Evolutionary conservation across 768 basidiomycete species (phyloP), one percentile per base, ranked within the genome.

Genomic region (Boletus rufocinnamomeus): DNA sequence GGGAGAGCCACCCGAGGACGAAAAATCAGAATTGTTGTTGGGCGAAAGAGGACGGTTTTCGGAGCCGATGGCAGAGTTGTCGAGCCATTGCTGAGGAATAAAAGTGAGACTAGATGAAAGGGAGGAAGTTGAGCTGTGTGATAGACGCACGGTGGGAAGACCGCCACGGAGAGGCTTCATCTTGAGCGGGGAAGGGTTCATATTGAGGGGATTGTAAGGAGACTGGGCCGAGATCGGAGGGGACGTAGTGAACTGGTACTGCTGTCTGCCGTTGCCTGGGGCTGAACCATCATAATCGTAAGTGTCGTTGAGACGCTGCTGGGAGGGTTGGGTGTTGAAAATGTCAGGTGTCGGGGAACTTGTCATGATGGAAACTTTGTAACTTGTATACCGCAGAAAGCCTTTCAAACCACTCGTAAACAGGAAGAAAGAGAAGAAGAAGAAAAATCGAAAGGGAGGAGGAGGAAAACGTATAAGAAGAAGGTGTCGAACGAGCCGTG

Each of bases 1-100:
- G 46, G 91, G 90, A 37, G 92, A 92, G 60, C 89, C 89, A 71
- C 89, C 89, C 66, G 88, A 84, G 68, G 91, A 93, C 53, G 92
- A 93, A 74, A 94, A 86, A 76, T 94, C 91, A 16, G 91, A 92
- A 70, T 87, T 92, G 72, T 91, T 91, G 69, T 90, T 84, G 43
- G 92, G 91, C 16, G 91, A 93, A 60, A 92, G 81, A 38, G 92
- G 83, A 67, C 91, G 89, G 77, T 79, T 83, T 72, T 92, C 90
- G n/a, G 85, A 76, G 37, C 72, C 57, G 32, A 66, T 38, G 16
- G 56, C 67, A 23, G 79, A 64, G 72, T 83, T 86, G 72, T 93
- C 91, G 65, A 93, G 84, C 91, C 91, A 93, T 86, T 93, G 91
- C 91, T 93, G 71, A 11, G 30, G 49, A 32, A 13, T 54, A 28